Evolutionary conservation across 345 rosid species (phyloP).

Genomic region (Eucalyptus urophylla): DNA sequence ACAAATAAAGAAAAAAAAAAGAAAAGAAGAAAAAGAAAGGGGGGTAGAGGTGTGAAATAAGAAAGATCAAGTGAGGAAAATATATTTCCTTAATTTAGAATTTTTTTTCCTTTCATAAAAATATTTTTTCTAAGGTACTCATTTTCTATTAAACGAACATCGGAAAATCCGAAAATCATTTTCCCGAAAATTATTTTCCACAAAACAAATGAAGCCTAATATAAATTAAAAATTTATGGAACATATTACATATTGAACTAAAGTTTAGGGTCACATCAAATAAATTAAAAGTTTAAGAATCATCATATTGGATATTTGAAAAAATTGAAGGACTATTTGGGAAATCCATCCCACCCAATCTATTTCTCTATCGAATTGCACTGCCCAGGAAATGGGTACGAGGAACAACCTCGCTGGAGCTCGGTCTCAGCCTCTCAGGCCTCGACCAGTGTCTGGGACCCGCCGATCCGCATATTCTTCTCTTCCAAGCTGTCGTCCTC

Average conservation of each 20-base stretch:
- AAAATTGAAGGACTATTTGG: too few species aligned
- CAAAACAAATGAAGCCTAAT: fast-evolving
- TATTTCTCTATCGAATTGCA: not conserved
- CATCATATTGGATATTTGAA: too few species aligned
- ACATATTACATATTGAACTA: fast-evolving
- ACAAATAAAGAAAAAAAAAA: too few species aligned
- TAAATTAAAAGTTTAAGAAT: too few species aligned
- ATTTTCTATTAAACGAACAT: fast-evolving
- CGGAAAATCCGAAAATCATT: fast-evolving
- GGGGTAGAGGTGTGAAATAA: too few species aligned
- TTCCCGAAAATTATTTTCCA: fast-evolving
- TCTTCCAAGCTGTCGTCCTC: not conserved
- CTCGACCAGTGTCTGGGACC: not conserved
- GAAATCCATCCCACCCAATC: not conserved
- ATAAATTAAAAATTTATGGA: fast-evolving
- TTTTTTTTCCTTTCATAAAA: too few species aligned
- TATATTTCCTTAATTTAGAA: too few species aligned
- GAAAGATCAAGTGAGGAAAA: too few species aligned
- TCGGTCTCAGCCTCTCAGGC: not conserved
- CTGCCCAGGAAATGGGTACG: not conserved
- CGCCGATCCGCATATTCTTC: not conserved
- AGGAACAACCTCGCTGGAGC: not conserved
- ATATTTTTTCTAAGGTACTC: fast-evolving
- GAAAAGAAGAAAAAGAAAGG: fast-evolving
- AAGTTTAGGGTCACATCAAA: too few species aligned